Evolutionary conservation across 352 stramenopile species (phyloP), one percentile per base, ranked within the genome.

Genomic region (Phytopythium delawarense): DNA sequence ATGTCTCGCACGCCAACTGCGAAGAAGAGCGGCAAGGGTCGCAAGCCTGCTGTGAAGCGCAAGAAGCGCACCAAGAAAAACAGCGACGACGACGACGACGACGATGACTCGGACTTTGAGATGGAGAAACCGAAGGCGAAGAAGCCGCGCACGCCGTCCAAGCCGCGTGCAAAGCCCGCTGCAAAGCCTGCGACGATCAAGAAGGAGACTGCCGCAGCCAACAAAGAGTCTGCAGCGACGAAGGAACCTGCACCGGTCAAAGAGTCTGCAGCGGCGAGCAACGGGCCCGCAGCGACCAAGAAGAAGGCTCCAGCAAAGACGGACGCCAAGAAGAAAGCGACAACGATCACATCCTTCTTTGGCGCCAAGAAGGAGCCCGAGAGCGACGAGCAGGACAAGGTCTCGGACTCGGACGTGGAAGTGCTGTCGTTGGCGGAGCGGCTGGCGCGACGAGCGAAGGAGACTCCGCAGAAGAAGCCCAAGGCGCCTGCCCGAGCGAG

Each of bases 391-490:
- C 69, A 70, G 21, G 63, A 66, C 34, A 77, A 83, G 49, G 74
- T 77, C 49, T 71, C 69, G 20, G 79, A 86, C 34, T 78, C 84
- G 25, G 84, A 94, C 30, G 52, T 91, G 0, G 84, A 92, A 37
- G 79, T 91, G 13, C 69, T 94, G 21, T 93, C 85, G 3, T 61
- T 94, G 18, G 81, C 83, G 2, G 78, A 96, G 55, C 71, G 85
- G 11, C 70, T 94, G 56, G 79, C 86, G 57, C 65, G 78, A 39
- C 76, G 75, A 59, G 68, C 76, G 0, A 72, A 88, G 46, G 72
- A 70, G 32, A 84, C 70, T 2, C 73, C 77, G 1, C 40, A 69
- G 62, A 80, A 78, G 35, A 85, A 83, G 55, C 57, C 54, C 25
- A 60, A 62, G 23, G 57, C 61, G 16, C 51, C 64, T 30, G 44